Conservation (phyloP, 176 grass and related monocot species). For the Chloris gayana region DNA sequence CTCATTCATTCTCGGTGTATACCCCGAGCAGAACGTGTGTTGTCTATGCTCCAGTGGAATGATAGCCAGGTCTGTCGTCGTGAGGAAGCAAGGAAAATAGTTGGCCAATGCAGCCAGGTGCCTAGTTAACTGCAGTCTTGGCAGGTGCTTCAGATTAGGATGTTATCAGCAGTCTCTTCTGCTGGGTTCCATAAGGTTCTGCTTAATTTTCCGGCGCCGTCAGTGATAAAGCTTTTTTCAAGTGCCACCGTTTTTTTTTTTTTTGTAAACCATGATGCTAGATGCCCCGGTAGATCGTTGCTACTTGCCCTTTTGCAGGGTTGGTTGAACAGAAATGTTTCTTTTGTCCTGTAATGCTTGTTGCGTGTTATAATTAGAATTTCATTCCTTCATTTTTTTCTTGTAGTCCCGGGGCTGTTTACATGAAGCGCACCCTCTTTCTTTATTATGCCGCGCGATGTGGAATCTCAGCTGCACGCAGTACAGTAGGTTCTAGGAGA, state of each 20-base stretch:
- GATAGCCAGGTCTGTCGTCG: conserved; percentile 23
- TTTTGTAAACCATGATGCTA: neutral
- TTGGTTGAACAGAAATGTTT: neutral
- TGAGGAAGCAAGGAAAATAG: conserved; percentile 10
- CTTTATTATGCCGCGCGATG: neutral
- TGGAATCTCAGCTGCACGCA: neutral
- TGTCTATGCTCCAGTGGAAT: conserved; percentile 81
- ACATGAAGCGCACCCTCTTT: neutral
- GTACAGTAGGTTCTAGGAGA: neutral
- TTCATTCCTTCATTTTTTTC: neutral
- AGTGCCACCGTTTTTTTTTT: neutral
- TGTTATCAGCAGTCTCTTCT: neutral
- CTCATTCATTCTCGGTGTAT: conserved; percentile 75
- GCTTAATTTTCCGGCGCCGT: neutral
- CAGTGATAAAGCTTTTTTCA: neutral
- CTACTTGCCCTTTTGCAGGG: neutral
- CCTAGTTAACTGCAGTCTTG: neutral
- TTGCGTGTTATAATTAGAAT: neutral
- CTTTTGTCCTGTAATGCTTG: conserved; percentile 4
- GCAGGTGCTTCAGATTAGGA: neutral
- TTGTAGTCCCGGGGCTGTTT: neutral
- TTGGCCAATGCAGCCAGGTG: conserved; percentile 21
- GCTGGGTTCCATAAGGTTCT: conserved; percentile 31
- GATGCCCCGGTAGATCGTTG: neutral
- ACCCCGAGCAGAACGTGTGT: conserved; percentile 83